Conservation (phyloP, 352 stramenopile genomes). For the Globisporangium rhizosaccharum region DNA sequence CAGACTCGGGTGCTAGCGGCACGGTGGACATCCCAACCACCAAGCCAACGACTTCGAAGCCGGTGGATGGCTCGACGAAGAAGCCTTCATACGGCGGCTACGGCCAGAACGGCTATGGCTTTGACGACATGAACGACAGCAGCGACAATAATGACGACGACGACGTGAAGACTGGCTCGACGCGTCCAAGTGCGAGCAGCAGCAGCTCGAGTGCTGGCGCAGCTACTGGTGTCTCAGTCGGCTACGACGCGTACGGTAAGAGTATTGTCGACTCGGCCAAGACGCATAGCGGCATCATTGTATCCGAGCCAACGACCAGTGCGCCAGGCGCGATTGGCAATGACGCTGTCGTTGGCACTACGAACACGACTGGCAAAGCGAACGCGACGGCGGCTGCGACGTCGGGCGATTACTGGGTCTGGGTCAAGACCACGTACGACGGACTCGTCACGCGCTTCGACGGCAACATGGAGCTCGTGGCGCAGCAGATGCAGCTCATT, state of each 20-base stretch:
- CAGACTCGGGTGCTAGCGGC: neutral
- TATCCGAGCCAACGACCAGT: conserved; percentile 23
- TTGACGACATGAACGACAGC: conserved; percentile 32
- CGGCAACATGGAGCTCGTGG: conserved; percentile 52
- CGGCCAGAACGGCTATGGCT: conserved; percentile 21
- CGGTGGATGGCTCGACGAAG: conserved; percentile 11
- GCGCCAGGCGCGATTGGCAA: conserved; percentile 7
- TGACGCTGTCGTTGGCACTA: conserved; percentile 1
- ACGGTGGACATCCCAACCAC: conserved; percentile 34
- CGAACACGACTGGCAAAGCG: conserved; percentile 13
- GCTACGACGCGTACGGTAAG: conserved; percentile 31
- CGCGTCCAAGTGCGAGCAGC: neutral
- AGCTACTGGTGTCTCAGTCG: conserved; percentile 1
- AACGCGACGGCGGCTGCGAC: conserved; percentile 33
- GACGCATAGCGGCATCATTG: conserved; percentile 37
- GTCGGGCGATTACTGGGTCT: conserved; percentile 56
- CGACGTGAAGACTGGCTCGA: conserved; percentile 38
- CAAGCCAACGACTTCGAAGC: conserved; percentile 12
- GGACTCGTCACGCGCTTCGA: conserved; percentile 48
- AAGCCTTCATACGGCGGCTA: conserved; percentile 16
- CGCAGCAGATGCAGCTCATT: conserved; percentile 53
- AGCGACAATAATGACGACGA: conserved; percentile 24
- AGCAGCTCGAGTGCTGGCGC: too few relatives aligned
- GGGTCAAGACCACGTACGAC: conserved; percentile 52
- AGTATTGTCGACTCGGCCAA: conserved; percentile 39